Percentiles rank a stretch among this genome's conserved stretches.
These are phyloP conservation scores for Themeda triandra DNA, from an alignment of 176 grass and related monocot species.

Conservation along the genomic window DNA sequence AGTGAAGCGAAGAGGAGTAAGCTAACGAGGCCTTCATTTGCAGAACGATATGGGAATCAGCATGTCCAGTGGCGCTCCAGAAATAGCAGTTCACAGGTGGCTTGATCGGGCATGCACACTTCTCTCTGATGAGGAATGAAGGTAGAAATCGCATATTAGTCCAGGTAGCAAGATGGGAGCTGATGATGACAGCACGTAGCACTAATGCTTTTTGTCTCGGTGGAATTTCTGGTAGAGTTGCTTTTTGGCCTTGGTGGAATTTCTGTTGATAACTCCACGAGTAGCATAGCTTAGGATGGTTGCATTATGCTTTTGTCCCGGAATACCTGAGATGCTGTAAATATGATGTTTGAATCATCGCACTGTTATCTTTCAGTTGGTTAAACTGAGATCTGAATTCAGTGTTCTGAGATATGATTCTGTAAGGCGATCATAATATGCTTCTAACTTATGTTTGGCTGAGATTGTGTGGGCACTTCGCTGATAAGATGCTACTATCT, in stretches of 20 bases:
- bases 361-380: conserved; percentile 2
- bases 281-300: conserved; percentile 17
- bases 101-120: conserved; percentile 2
- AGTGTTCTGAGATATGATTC: background rate
- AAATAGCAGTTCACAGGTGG: background rate
- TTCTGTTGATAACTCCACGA: background rate
- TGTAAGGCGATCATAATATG: background rate
- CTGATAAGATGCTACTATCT: background rate
- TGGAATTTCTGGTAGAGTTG: background rate
- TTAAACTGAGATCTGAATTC: conserved; percentile 8
- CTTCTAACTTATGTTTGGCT: background rate
- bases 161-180: conserved; percentile 9
- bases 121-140: conserved; percentile 25
- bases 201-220: conserved; percentile 1
- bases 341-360: background rate
- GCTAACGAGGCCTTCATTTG: conserved; percentile 15
- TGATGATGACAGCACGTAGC: background rate
- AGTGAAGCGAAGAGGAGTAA: conserved; percentile 23
- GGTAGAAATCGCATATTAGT: background rate
- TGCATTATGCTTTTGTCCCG: background rate
- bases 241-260: background rate
- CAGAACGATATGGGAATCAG: conserved; percentile 14
- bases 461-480: background rate
- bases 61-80: conserved; percentile 11
- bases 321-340: conserved; percentile 22